phyloP scores from a whole-genome alignment of 306 rosid genomes.

The Acacia melanoxylon region DNA sequence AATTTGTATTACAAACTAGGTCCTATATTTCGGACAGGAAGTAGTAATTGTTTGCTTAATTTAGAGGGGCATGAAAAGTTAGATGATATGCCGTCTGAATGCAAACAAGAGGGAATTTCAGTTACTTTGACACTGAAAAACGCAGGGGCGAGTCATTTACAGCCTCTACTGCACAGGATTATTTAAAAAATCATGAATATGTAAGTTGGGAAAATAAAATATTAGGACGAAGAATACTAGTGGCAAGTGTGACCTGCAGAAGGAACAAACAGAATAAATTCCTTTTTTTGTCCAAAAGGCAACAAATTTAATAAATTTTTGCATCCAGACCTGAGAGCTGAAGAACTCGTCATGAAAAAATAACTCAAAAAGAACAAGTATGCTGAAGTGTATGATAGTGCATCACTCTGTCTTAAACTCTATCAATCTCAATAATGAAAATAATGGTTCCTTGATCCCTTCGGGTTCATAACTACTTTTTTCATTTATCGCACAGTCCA shows the following conservation, averaged over 20 bases:
- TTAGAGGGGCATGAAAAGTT: background rate
- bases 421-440: background rate
- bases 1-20: no score
- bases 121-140: background rate
- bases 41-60: background rate
- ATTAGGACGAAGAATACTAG: background rate
- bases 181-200: background rate
- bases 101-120: background rate
- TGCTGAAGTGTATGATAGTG: slow-evolving; percentile 3
- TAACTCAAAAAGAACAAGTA: background rate
- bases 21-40: no score
- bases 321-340: background rate
- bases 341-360: background rate
- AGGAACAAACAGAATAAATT: background rate
- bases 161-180: background rate
- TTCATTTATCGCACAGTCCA: background rate
- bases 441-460: background rate
- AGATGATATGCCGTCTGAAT: background rate
- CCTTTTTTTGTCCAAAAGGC: background rate
- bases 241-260: background rate
- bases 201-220: background rate
- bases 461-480: background rate
- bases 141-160: background rate
- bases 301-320: background rate
- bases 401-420: background rate